These are phyloP conservation scores for Peterozyma toletana DNA, from an alignment of 805 yeast species.

Conservation along the genomic window DNA sequence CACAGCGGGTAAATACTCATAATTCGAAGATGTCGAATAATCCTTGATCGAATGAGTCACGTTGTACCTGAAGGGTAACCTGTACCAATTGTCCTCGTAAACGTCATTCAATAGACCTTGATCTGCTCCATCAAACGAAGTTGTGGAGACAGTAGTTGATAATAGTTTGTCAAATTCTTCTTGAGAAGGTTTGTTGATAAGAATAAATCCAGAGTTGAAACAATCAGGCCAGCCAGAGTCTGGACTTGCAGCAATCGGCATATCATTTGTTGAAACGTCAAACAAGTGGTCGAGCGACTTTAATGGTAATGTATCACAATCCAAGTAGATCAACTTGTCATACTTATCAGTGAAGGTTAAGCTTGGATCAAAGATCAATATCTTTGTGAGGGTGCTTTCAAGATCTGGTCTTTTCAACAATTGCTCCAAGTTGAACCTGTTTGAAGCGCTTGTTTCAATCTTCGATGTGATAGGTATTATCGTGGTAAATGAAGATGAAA, in stretches of 20 bases:
- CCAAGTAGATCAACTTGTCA: slow-evolving; percentile 51
- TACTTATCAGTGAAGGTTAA: slow-evolving; percentile 18
- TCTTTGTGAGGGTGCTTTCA: slow-evolving; percentile 39
- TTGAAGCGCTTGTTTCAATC: neutral
- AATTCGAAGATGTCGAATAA: slow-evolving; percentile 6
- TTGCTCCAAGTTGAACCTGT: slow-evolving; percentile 4
- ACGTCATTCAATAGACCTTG: slow-evolving; percentile 83
- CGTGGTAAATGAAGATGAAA: neutral
- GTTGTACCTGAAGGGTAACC: slow-evolving; percentile 75
- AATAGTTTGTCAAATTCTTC: slow-evolving; percentile 34
- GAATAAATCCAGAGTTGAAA: slow-evolving; percentile 69
- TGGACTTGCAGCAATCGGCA: slow-evolving; percentile 47
- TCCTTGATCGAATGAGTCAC: slow-evolving; percentile 46
- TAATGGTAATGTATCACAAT: slow-evolving; percentile 54
- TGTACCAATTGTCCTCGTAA: slow-evolving; percentile 34
- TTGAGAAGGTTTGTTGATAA: slow-evolving; percentile 48
- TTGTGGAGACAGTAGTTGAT: slow-evolving; percentile 14
- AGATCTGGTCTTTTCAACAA: slow-evolving; percentile 23
- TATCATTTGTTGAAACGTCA: neutral
- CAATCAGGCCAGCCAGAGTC: slow-evolving; percentile 92
- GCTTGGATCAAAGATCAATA: slow-evolving; percentile 44
- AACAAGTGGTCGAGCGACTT: slow-evolving; percentile 23
- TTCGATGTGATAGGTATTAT: neutral
- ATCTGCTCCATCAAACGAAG: slow-evolving; percentile 82
- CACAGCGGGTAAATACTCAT: slow-evolving; percentile 27